Base-by-base conservation (phyloP, 352 stramenopile genomes). In the Globisporangium splendens region DNA sequence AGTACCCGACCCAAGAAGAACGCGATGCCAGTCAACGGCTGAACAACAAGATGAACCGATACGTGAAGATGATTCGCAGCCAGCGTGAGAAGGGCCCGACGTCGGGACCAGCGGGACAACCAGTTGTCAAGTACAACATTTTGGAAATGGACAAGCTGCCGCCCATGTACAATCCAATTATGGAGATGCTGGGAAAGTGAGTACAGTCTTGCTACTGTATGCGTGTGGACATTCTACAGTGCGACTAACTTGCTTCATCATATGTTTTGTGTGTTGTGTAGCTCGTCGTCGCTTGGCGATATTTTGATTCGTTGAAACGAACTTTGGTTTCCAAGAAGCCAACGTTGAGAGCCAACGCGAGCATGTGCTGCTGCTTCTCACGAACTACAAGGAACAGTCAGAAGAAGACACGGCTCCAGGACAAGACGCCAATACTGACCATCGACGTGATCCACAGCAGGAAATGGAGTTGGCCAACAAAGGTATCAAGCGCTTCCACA, bases 281-380 rank as follows among this genome's bases (percentile, higher is more conserved):
- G 61, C 59, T 89, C 78, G 33, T 75, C 75, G n/a, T 69, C 59
- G 15, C 51, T 75, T 39, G 83, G 81, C 54, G 72, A 93, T 52
- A 79, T 93, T 47, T 96, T 63, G 94, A 98, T 61, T 91, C 95
- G 49, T 61, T 98, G 18, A 96, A 96, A 49, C 91, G 89, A 60
- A 97, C 96, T 42, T 98, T 66, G 96, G 96, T 3, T 99, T 99
- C 70, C 96, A 99, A 73, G 86, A 96, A 24, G 50, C 77, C 43
- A 96, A 89, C 69, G 74, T 83, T 13, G 66, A 72, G 47, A 91
- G 91, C 63, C 83, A 92, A 62, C 79, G 79, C 58, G 85, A 92
- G 65, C 81, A 95, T 61, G 62, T 93, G 66, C 54, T 89, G 58
- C 68, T 93, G 44, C 72, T 90, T 65, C 62, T 93, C 31, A 93